Evolutionary conservation across 352 stramenopile genomes (phyloP).

Genomic region (Phytopythium boreale): DNA sequence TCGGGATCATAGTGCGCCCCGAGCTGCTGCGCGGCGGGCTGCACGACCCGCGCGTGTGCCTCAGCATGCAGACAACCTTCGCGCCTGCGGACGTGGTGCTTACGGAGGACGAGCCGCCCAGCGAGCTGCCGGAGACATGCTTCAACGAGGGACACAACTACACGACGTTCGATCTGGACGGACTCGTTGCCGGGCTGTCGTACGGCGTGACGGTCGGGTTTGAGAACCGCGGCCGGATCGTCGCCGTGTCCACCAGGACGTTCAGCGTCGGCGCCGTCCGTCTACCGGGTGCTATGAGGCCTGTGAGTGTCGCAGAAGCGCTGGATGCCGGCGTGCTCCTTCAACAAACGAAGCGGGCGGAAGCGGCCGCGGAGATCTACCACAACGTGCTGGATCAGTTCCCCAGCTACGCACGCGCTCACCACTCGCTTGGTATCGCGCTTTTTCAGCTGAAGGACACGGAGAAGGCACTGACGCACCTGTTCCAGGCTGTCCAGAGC

Average conservation of each 20-base stretch:
- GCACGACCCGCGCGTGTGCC: slow-evolving; percentile 40
- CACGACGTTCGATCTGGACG: slow-evolving; percentile 50
- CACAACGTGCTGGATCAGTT: slow-evolving; percentile 45
- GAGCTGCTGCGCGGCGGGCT: slow-evolving; percentile 26
- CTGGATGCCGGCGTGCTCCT: slow-evolving; percentile 36
- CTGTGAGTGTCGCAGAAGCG: slow-evolving; percentile 42
- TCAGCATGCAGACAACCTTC: slow-evolving; percentile 50
- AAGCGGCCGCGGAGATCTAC: slow-evolving; percentile 43
- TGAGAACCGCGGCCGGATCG: slow-evolving; percentile 38
- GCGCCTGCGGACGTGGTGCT: slow-evolving; percentile 38
- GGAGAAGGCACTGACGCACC: slow-evolving; percentile 23
- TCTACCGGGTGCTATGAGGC: slow-evolving; percentile 13
- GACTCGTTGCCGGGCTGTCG: slow-evolving; percentile 46
- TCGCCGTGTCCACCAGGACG: slow-evolving; percentile 58
- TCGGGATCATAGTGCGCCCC: slow-evolving; percentile 47
- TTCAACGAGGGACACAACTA: slow-evolving; percentile 51
- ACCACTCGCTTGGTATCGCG: slow-evolving; percentile 50
- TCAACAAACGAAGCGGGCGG: slow-evolving; percentile 22
- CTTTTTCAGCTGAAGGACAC: slow-evolving; percentile 40
- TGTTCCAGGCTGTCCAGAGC: slow-evolving; percentile 36
- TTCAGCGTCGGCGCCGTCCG: slow-evolving; percentile 59
- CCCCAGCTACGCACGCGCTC: slow-evolving; percentile 35
- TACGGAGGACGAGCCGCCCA: slow-evolving; percentile 12
- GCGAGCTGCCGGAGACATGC: slow-evolving; percentile 49
- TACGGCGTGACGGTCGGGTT: slow-evolving; percentile 60